Percentiles rank a stretch among this genome's conserved stretches.
Evolutionary conservation across 305 asterid species (phyloP).

Genomic region (Petunia hybrid): DNA sequence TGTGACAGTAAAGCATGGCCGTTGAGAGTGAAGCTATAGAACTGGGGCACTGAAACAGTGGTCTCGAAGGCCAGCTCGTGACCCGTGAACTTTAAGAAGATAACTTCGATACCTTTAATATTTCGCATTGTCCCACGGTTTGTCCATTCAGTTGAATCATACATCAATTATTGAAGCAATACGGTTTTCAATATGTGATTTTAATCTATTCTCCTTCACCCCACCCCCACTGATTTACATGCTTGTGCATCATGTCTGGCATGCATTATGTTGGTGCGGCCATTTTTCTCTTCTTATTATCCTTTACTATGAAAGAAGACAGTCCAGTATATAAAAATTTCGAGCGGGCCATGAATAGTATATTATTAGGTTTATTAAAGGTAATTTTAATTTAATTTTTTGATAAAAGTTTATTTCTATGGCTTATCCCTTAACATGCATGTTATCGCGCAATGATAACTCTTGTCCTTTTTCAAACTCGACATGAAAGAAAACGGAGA

Average conservation of each 20-base stretch:
- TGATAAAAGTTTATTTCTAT: not conserved
- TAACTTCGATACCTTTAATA: not conserved
- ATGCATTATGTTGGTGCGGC: not conserved
- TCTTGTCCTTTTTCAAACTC: not conserved
- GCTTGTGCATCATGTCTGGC: slow-evolving; percentile 18
- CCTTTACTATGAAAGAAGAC: not conserved
- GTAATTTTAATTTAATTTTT: not conserved
- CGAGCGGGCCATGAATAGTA: not conserved
- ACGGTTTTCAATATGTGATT: not conserved
- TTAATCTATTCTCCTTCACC: not conserved
- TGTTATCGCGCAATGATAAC: not conserved
- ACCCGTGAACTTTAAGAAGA: no score
- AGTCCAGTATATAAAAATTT: not conserved
- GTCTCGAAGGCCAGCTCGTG: no score
- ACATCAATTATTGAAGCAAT: slow-evolving; percentile 31
- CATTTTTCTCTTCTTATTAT: not conserved
- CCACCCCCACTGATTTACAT: not conserved
- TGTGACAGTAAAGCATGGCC: no score
- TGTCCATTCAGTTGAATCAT: not conserved
- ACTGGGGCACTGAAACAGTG: no score
- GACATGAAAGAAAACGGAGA: not conserved
- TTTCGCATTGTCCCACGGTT: not conserved
- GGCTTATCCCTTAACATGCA: not conserved
- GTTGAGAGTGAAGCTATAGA: no score
- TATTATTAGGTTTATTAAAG: not conserved